Base-by-base conservation (phyloP, 1,284 basidiomycete genomes). In the Ganoderma lingzhi region DNA sequence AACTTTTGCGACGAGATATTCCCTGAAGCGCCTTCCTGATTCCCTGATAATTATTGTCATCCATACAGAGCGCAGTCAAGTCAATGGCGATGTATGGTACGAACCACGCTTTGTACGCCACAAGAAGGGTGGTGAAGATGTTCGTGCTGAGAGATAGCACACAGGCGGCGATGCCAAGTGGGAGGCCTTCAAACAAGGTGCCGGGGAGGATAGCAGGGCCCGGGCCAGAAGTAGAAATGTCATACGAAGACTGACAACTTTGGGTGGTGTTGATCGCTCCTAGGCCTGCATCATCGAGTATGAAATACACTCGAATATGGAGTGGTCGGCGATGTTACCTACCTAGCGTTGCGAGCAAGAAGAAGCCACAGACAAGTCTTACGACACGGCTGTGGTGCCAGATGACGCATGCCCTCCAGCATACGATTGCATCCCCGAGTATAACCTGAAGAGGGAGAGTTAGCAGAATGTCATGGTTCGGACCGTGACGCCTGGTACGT, bases 371-470 rank as follows among this genome's bases (percentile, higher is more conserved):
- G n/a, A 30, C 2, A 5, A 6, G 42, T 15, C 60, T 39, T 10
- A 45, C 28, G 28, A 62, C 28, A 17, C n/a, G 41, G 28, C 30
- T 62, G 44, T 44, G 19, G 12, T 28, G 41, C 60, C 60, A 62
- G 4, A 62, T 14, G 1, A 42, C 60, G 6, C 37, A 44, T 23
- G 60, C 42, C 23, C 60, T 62, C 60, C 60, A 62, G 23, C 60
- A 62, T 17, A 45, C 60, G 3, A 62, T 62, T 2, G 60, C 37
- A 6, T 62, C 60, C 0, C 60, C 60, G 41, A 62, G 23, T 23
- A 45, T 14, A 6, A 62, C 23, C 60, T 62, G 28, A 6, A 9
- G 14, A 19, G 17, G 4, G 8, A 30, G 15, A 23, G 48, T 51
- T 2, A 28, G 12, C 23, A 51, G 6, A 28, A n/a, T 23, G 12